Evolutionary conservation across 1,139 yeast species (phyloP).

Genomic region (Pichia sp.): DNA sequence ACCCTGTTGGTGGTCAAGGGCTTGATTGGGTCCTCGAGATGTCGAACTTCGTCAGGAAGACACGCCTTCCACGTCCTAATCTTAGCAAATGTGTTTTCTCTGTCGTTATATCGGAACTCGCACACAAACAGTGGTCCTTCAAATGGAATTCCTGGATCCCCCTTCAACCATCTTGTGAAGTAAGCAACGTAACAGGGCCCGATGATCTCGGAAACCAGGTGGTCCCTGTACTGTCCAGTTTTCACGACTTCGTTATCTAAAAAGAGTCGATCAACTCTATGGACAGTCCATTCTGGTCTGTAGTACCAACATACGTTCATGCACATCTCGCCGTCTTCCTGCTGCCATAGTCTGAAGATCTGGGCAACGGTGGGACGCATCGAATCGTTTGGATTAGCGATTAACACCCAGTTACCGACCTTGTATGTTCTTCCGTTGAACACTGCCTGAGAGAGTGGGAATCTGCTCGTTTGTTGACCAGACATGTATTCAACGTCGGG

Average conservation of each 20-base stretch:
- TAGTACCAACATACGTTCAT: constrained; percentile 97
- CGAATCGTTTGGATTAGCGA: constrained; percentile 82
- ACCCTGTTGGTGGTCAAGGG: constrained; percentile 57
- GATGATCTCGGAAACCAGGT: constrained; percentile 76
- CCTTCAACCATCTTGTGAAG: constrained; percentile 90
- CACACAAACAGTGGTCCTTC: constrained; percentile 89
- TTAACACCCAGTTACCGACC: constrained; percentile 94
- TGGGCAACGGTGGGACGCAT: constrained; percentile 91
- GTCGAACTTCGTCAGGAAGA: constrained; percentile 92
- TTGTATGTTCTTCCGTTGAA: constrained; percentile 70
- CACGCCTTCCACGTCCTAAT: constrained; percentile 99
- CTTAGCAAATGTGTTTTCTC: constrained; percentile 84
- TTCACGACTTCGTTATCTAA: constrained; percentile 93
- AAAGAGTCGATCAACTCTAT: constrained; percentile 81
- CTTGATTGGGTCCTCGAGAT: constrained; percentile 77
- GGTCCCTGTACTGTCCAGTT: constrained; percentile 96
- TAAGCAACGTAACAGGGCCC: constrained; percentile 95
- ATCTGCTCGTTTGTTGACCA: constrained; percentile 44
- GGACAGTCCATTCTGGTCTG: constrained; percentile 97
- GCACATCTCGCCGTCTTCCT: constrained; percentile 75
- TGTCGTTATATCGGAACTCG: constrained; percentile 90
- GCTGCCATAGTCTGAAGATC: constrained; percentile 81
- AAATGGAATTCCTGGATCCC: constrained; percentile 80
- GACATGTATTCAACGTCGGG: constrained; percentile 80
- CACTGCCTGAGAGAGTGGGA: constrained; percentile 74